Conservation (phyloP, 495 filamentous ascomycete genomes). For the Penicillium manginii region DNA sequence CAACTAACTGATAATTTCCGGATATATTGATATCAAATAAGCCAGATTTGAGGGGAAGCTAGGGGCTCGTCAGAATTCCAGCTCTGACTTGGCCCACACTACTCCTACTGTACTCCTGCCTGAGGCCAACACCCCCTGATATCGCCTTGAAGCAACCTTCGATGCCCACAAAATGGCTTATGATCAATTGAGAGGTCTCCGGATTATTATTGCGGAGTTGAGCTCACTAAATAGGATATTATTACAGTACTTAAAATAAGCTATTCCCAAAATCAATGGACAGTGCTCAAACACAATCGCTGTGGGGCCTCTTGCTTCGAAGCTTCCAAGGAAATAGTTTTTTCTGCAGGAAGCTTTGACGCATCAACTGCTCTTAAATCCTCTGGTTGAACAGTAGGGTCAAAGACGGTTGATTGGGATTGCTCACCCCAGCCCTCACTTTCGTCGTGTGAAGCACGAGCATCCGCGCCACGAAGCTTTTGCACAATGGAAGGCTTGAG, state of each 20-base stretch:
- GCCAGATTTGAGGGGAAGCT: no score
- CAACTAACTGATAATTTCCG: no score
- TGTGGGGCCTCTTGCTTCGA: background rate
- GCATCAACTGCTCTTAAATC: background rate
- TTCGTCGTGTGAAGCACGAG: background rate
- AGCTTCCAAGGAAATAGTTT: background rate
- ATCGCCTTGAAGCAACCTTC: no score
- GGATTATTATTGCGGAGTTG: background rate
- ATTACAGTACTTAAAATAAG: background rate
- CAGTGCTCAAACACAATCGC: background rate
- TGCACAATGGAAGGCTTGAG: conserved; percentile 1
- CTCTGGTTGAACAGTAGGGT: background rate
- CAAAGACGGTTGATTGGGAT: conserved; percentile 7
- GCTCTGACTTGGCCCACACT: no score
- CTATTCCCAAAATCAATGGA: background rate
- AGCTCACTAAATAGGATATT: background rate
- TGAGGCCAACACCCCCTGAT: no score
- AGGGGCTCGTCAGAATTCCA: no score
- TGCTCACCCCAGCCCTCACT: conserved; percentile 9
- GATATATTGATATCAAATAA: no score
- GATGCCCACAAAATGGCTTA: no score
- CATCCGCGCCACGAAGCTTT: background rate
- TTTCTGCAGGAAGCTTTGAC: background rate
- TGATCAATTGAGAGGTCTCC: background rate
- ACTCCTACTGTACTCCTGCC: no score